Evolutionary conservation across 805 yeast genomes (phyloP).

Genomic region (Zygosaccharomyces rouxii): DNA sequence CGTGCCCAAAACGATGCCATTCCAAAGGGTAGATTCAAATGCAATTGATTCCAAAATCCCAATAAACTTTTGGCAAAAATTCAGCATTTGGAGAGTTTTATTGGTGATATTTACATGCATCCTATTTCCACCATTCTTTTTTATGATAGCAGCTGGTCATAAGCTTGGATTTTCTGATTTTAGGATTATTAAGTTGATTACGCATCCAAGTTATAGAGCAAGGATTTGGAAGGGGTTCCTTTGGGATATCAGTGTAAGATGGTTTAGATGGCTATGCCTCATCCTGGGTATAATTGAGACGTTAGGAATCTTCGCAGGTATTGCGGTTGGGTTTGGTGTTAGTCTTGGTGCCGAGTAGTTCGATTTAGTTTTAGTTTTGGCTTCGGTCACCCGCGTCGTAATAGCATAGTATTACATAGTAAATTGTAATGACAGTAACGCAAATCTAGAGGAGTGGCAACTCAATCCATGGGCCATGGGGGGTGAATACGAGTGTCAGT

Average conservation of each 20-base stretch:
- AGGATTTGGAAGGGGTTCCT: slow-evolving; percentile 29
- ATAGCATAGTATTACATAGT: neutral
- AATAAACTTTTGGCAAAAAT: neutral
- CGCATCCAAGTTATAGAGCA: slow-evolving; percentile 24
- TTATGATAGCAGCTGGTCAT: slow-evolving; percentile 27
- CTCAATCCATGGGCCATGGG: neutral
- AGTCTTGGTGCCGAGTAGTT: slow-evolving; percentile 27
- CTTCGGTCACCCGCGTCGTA: slow-evolving; percentile 1
- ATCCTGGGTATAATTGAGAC: slow-evolving; percentile 31
- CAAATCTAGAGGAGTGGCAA: neutral
- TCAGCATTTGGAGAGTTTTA: slow-evolving; percentile 20
- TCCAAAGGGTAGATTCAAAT: slow-evolving; percentile 21
- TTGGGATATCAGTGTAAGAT: slow-evolving; percentile 30
- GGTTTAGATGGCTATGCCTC: slow-evolving; percentile 32
- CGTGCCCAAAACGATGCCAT: slow-evolving; percentile 10
- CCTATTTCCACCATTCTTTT: slow-evolving; percentile 29
- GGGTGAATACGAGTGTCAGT: slow-evolving; percentile 30
- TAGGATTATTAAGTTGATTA: slow-evolving; percentile 25
- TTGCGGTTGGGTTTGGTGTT: slow-evolving; percentile 46
- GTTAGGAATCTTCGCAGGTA: slow-evolving; percentile 36
- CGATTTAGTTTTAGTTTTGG: neutral
- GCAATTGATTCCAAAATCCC: slow-evolving; percentile 13
- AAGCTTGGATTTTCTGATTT: slow-evolving; percentile 23
- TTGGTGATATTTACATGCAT: slow-evolving; percentile 19
- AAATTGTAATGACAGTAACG: too few relatives aligned